Conservation (phyloP, 345 rosid genomes). For the Trapa bicornis region DNA sequence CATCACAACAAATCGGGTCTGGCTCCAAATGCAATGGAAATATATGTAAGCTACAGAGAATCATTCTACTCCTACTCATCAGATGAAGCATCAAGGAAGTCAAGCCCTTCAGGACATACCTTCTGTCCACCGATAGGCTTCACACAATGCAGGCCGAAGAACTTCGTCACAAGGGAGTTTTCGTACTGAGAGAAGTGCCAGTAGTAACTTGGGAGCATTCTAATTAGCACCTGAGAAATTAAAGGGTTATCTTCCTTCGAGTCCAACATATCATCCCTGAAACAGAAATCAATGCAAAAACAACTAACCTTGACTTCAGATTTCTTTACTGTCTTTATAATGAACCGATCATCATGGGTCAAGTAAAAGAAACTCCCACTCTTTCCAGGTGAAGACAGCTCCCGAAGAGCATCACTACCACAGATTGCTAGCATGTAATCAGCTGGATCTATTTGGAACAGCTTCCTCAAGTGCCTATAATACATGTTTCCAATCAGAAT, state of each 20-base stretch:
- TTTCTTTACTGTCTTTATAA: constrained; percentile 94
- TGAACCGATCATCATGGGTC: constrained; percentile 94
- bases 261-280: not conserved
- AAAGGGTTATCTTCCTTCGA: not conserved
- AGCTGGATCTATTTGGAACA: constrained; percentile 83
- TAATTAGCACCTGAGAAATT: constrained; percentile 56
- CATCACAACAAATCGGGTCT: constrained; percentile 98
- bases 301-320: constrained; percentile 91
- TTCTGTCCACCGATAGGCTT: constrained; percentile 95
- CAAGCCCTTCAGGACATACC: constrained; percentile 29
- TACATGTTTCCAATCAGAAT: not conserved
- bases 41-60: not conserved
- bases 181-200: constrained; percentile 59
- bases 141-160: constrained; percentile 93
- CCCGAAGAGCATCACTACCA: constrained; percentile 83
- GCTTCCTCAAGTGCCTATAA: constrained; percentile 66
- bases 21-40: constrained; percentile 15
- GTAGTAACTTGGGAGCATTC: constrained; percentile 87
- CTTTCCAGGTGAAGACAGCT: constrained; percentile 98
- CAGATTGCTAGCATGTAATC: constrained; percentile 96
- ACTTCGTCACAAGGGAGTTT: constrained; percentile 79
- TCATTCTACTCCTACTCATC: not conserved
- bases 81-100: not conserved
- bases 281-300: not conserved
- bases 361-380: constrained; percentile 97